These are phyloP conservation scores for Aspergillus bombycis DNA, from an alignment of 2,329 filamentous ascomycete genomes.

Conservation along the genomic window DNA sequence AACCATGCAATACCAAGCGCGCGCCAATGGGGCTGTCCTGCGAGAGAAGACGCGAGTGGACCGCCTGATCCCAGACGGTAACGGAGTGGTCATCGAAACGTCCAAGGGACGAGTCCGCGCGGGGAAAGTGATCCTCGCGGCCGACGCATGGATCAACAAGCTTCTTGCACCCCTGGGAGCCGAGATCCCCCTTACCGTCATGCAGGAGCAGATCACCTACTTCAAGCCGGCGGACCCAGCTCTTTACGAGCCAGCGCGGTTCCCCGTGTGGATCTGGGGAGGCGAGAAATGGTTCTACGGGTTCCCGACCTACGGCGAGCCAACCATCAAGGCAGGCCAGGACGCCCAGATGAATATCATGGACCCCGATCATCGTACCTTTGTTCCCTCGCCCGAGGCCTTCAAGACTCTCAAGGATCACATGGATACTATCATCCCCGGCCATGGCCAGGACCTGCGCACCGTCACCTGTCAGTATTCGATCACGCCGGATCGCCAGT, in stretches of 20 bases:
- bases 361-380: conserved; percentile 31
- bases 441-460: conserved; percentile 27
- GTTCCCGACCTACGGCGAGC: conserved; percentile 31
- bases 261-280: conserved; percentile 33
- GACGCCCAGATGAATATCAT: conserved; percentile 29
- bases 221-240: not conserved
- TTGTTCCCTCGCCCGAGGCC: conserved; percentile 28
- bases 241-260: conserved; percentile 19
- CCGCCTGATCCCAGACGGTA: not conserved
- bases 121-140: not conserved
- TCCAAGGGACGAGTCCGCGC: not conserved
- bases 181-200: not conserved
- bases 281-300: conserved; percentile 28
- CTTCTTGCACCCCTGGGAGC: not conserved
- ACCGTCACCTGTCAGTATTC: conserved; percentile 34
- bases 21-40: not conserved
- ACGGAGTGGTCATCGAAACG: not conserved
- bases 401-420: conserved; percentile 26
- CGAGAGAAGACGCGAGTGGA: not conserved
- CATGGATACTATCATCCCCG: conserved; percentile 11
- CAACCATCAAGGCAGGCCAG: conserved; percentile 32
- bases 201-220: not conserved
- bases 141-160: not conserved
- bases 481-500: conserved; percentile 32
- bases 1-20: not conserved